Conservation (phyloP, 2,329 filamentous ascomycete species). For the Colletotrichum sp. region DNA sequence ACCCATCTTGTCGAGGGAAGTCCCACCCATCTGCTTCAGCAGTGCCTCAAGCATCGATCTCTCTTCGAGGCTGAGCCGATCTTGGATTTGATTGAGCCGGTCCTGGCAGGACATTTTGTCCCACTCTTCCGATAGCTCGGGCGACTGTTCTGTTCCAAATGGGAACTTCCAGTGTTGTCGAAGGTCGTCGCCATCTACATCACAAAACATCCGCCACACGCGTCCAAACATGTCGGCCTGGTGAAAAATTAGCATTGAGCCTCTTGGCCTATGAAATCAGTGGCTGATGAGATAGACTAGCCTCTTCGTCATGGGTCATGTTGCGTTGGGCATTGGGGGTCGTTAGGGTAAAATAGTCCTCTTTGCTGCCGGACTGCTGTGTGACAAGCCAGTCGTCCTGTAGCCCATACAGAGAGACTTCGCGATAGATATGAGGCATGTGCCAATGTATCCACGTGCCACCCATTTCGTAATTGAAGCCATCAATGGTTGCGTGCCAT, state of each 20-base stretch:
- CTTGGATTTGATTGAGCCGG: constrained; percentile 30
- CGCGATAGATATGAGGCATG: not conserved
- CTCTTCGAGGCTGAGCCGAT: constrained; percentile 30
- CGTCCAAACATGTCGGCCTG: constrained; percentile 26
- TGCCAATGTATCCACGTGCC: constrained; percentile 45
- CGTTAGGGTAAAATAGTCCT: not conserved
- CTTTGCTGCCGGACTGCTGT: not conserved
- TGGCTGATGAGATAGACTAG: not conserved
- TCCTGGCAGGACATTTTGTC: constrained; percentile 32
- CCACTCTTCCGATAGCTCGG: not conserved
- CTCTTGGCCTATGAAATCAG: not conserved
- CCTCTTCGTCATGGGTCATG: not conserved
- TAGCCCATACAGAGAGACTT: not conserved
- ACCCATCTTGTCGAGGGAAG: constrained; percentile 26
- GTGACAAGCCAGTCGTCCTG: not conserved
- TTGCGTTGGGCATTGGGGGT: not conserved
- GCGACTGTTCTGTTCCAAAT: constrained; percentile 1
- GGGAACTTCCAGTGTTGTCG: not conserved
- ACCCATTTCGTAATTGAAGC: constrained; percentile 43
- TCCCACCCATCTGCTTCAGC: constrained; percentile 28
- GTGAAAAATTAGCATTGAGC: not conserved
- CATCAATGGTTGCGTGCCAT: constrained; percentile 39
- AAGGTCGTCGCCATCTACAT: not conserved
- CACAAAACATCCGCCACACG: not conserved
- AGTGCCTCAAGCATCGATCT: constrained; percentile 26